phyloP scores from a whole-genome alignment of 495 filamentous ascomycete species.

The Hyaloscypha finlandica region DNA sequence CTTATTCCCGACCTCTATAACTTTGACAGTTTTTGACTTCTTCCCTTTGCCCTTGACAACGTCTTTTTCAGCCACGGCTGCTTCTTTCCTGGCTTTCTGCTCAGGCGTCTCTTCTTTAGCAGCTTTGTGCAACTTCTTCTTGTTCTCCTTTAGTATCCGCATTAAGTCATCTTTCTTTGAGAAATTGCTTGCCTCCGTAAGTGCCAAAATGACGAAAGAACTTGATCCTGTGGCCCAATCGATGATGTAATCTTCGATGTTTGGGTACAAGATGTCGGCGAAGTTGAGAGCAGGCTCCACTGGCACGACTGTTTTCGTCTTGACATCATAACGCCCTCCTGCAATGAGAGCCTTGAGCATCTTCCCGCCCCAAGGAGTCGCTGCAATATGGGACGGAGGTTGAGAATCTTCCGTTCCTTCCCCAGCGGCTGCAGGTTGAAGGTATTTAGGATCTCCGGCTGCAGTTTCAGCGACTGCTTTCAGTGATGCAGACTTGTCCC shows the following conservation, averaged over 20 bases:
- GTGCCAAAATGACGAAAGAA: constrained; percentile 76
- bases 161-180: constrained; percentile 62
- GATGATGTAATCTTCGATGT: constrained; percentile 71
- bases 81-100: constrained; percentile 41
- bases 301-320: constrained; percentile 64
- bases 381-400: constrained; percentile 50
- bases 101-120: constrained; percentile 45
- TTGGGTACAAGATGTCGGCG: constrained; percentile 71
- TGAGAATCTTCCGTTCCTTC: constrained; percentile 15
- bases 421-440: constrained; percentile 42
- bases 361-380: constrained; percentile 67
- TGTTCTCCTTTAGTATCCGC: constrained; percentile 62
- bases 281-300: constrained; percentile 80
- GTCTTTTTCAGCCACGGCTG: constrained; percentile 26
- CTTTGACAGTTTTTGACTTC: constrained; percentile 40
- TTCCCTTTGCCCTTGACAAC: constrained; percentile 44
- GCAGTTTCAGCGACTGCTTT: constrained; percentile 70
- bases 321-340: constrained; percentile 79
- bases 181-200: constrained; percentile 82
- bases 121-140: constrained; percentile 50
- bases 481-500: constrained; percentile 70
- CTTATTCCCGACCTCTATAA: constrained; percentile 48
- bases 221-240: constrained; percentile 86
- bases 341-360: constrained; percentile 88
- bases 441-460: constrained; percentile 57